Conservation (phyloP, 306 rosid species). For the Inga laurina region DNA sequence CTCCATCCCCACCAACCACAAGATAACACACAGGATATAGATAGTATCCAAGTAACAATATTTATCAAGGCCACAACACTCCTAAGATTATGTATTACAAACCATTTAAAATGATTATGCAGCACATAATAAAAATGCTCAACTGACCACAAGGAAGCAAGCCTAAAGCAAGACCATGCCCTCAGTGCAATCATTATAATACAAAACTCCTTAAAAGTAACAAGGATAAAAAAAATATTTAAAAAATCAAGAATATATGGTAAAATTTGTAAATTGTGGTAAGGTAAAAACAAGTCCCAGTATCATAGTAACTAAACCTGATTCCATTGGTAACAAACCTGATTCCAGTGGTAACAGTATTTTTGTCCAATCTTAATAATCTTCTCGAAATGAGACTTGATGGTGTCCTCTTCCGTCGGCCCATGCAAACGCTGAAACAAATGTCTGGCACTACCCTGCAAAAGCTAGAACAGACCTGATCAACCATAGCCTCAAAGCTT, state of each 20-base stretch:
- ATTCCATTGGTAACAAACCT: constrained; percentile 45
- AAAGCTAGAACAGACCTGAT: constrained; percentile 28
- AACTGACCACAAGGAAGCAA: constrained; percentile 7
- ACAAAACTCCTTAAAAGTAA: neutral
- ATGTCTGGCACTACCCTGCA: constrained; percentile 92
- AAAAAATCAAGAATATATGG: neutral
- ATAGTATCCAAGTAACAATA: neutral
- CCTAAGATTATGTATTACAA: neutral
- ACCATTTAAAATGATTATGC: neutral
- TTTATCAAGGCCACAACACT: neutral
- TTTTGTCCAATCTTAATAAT: constrained; percentile 75
- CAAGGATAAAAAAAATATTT: neutral
- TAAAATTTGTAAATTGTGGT: neutral
- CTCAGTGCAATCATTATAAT: neutral
- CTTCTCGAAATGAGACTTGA: constrained; percentile 83
- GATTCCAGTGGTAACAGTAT: constrained; percentile 55
- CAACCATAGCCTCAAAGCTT: constrained; percentile 24
- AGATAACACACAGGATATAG: neutral
- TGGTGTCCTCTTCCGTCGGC: constrained; percentile 80
- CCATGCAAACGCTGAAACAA: constrained; percentile 83
- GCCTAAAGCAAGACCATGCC: neutral
- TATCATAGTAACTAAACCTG: constrained; percentile 51
- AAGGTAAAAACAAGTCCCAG: neutral
- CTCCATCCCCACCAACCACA: neutral
- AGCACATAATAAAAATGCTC: neutral